These are phyloP conservation scores for Knoxdaviesia capensis DNA, from an alignment of 2,329 filamentous ascomycete genomes.

Conservation along the genomic window DNA sequence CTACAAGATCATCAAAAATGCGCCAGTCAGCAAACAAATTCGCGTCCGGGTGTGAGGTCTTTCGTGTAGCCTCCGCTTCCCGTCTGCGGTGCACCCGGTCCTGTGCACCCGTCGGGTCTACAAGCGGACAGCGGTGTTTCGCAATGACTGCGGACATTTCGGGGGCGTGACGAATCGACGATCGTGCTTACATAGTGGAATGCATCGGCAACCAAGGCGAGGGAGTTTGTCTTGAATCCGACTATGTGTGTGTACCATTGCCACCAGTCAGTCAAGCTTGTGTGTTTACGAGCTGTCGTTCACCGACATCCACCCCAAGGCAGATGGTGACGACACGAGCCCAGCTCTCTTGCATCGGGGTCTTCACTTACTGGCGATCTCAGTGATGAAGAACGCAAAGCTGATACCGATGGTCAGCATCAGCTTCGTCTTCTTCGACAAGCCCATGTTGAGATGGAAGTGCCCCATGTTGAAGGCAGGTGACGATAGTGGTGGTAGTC, in stretches of 20 bases:
- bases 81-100: too few species aligned
- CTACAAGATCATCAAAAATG: slow-evolving; percentile 14
- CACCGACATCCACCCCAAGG: too few species aligned
- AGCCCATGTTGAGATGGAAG: slow-evolving; percentile 1
- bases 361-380: slow-evolving; percentile 21
- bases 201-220: slow-evolving; percentile 57
- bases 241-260: slow-evolving; percentile 16
- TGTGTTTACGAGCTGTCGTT: too few species aligned
- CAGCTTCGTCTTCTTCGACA: slow-evolving; percentile 23
- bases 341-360: not conserved
- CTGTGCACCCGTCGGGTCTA: too few species aligned
- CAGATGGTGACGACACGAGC: too few species aligned
- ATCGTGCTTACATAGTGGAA: slow-evolving; percentile 46
- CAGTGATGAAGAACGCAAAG: slow-evolving; percentile 27
- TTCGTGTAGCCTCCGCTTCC: too few species aligned
- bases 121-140: too few species aligned
- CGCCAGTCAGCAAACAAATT: too few species aligned
- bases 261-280: slow-evolving; percentile 2
- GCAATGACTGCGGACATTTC: too few species aligned
- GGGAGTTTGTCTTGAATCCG: slow-evolving; percentile 48
- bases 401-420: slow-evolving; percentile 27
- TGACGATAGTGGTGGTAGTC: not conserved
- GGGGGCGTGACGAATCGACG: not conserved
- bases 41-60: too few species aligned
- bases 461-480: slow-evolving; percentile 12